phyloP scores from a whole-genome alignment of 2,329 filamentous ascomycete genomes.

The Aureobasidium mangrovei region DNA sequence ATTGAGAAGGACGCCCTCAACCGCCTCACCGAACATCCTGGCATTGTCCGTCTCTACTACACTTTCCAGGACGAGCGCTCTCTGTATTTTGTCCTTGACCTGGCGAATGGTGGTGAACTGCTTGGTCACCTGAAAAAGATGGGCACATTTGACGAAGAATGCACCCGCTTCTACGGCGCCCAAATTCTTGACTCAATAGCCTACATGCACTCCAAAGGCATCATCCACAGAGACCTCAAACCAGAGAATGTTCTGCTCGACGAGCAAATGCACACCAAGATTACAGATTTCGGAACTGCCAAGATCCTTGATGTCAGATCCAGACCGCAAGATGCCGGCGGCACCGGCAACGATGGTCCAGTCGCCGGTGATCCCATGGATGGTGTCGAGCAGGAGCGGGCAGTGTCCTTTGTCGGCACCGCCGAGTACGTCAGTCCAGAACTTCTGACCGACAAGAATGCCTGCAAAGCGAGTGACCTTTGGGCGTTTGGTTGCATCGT shows the following conservation, averaged over 20 bases:
- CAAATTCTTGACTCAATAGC: constrained; percentile 94
- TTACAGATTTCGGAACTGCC: constrained; percentile 98
- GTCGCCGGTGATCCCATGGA: constrained; percentile 44
- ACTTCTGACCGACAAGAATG: constrained; percentile 90
- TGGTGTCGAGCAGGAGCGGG: constrained; percentile 58
- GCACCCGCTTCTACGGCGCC: constrained; percentile 85
- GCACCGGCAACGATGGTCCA: constrained; percentile 28
- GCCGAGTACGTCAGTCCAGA: constrained; percentile 98
- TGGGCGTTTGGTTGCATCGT: constrained; percentile 99
- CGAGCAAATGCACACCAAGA: constrained; percentile 94
- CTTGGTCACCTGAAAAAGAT: constrained; percentile 90
- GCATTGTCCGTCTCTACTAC: constrained; percentile 93
- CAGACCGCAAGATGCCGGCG: constrained; percentile 25
- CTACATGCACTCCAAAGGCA: constrained; percentile 94
- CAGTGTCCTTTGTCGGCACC: constrained; percentile 92
- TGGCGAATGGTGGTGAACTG: constrained; percentile 86
- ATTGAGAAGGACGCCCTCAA: constrained; percentile 99
- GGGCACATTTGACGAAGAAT: constrained; percentile 89
- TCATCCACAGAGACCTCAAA: constrained; percentile 94
- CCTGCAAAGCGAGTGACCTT: constrained; percentile 92
- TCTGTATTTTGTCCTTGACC: constrained; percentile 90
- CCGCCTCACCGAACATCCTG: constrained; percentile 88
- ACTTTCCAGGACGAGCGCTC: constrained; percentile 97
- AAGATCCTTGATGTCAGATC: constrained; percentile 62
- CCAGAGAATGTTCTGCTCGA: constrained; percentile 95